Conservation (phyloP, 768 basidiomycete genomes). For the Suillus alpinus region DNA sequence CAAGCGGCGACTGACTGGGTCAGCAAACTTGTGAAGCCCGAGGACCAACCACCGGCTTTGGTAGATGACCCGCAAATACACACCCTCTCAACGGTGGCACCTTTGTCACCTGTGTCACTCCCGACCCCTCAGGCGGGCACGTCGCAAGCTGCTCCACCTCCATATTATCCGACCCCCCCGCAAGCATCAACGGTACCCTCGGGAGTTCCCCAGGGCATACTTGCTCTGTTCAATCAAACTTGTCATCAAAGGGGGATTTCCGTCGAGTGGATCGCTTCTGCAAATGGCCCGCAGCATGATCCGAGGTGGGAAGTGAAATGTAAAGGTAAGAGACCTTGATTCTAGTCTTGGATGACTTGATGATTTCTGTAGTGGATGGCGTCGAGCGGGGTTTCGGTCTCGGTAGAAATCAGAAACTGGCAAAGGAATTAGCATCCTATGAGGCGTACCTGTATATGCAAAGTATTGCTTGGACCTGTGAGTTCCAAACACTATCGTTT, state of each 20-base stretch:
- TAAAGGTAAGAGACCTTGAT: slow-evolving; percentile 37
- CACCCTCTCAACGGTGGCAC: neutral
- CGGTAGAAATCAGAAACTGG: slow-evolving; percentile 60
- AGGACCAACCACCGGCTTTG: slow-evolving; percentile 19
- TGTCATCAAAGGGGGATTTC: slow-evolving; percentile 42
- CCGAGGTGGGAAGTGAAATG: slow-evolving; percentile 59
- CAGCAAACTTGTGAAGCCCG: slow-evolving; percentile 52
- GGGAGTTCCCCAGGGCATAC: slow-evolving; percentile 32
- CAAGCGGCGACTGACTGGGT: slow-evolving; percentile 54
- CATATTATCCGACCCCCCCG: slow-evolving; percentile 17
- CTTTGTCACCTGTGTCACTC: slow-evolving; percentile 16
- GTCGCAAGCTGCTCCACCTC: slow-evolving; percentile 16
- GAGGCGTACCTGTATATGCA: slow-evolving; percentile 47
- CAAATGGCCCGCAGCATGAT: slow-evolving; percentile 49
- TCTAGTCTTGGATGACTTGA: neutral
- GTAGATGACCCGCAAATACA: slow-evolving; percentile 9
- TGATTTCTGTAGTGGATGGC: slow-evolving; percentile 42
- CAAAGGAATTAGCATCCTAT: slow-evolving; percentile 64
- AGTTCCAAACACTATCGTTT: neutral
- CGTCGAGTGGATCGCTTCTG: slow-evolving; percentile 45
- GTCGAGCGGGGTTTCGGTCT: slow-evolving; percentile 46
- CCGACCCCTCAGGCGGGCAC: slow-evolving; percentile 8
- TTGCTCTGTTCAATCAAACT: slow-evolving; percentile 50
- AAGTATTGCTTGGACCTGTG: slow-evolving; percentile 42
- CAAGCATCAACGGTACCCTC: slow-evolving; percentile 16